Conservation (phyloP, 2,329 filamentous ascomycete species). For the Talaromyces sp. region DNA sequence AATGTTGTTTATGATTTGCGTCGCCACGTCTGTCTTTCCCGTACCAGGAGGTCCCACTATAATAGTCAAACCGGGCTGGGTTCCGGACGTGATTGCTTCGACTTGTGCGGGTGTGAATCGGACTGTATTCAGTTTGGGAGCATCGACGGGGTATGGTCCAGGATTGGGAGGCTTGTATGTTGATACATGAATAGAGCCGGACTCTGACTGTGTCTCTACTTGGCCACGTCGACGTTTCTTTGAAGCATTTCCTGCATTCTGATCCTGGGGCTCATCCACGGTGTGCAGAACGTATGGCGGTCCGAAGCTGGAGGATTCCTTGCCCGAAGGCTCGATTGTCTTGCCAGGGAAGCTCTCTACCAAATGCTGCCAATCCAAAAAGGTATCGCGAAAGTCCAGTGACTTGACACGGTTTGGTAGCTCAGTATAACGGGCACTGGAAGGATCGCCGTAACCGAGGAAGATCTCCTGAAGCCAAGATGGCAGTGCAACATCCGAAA, state of each 20-base stretch:
- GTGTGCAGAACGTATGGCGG: slow-evolving; percentile 85
- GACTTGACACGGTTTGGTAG: slow-evolving; percentile 72
- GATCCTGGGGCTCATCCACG: slow-evolving; percentile 50
- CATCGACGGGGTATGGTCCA: slow-evolving; percentile 83
- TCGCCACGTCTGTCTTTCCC: slow-evolving; percentile 98
- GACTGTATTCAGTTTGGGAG: slow-evolving; percentile 74
- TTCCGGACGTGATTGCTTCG: slow-evolving; percentile 88
- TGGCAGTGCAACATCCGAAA: slow-evolving; percentile 81
- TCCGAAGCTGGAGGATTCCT: slow-evolving; percentile 68
- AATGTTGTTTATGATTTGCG: slow-evolving; percentile 97
- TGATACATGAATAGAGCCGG: slow-evolving; percentile 73
- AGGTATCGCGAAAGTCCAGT: slow-evolving; percentile 90
- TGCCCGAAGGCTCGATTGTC: slow-evolving; percentile 73
- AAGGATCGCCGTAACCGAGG: slow-evolving; percentile 91
- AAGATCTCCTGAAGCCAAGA: slow-evolving; percentile 96
- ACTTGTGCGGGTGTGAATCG: slow-evolving; percentile 89
- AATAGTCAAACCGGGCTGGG: slow-evolving; percentile 88
- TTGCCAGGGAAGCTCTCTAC: slow-evolving; percentile 85
- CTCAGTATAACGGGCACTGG: slow-evolving; percentile 80
- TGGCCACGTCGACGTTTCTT: slow-evolving; percentile 85
- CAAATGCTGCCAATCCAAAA: slow-evolving; percentile 92
- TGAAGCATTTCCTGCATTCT: slow-evolving; percentile 58
- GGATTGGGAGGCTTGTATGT: slow-evolving; percentile 87
- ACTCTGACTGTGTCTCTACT: slow-evolving; percentile 61
- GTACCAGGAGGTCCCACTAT: slow-evolving; percentile 95